Conservation (phyloP, 805 yeast genomes). For the Candida adriatica region DNA sequence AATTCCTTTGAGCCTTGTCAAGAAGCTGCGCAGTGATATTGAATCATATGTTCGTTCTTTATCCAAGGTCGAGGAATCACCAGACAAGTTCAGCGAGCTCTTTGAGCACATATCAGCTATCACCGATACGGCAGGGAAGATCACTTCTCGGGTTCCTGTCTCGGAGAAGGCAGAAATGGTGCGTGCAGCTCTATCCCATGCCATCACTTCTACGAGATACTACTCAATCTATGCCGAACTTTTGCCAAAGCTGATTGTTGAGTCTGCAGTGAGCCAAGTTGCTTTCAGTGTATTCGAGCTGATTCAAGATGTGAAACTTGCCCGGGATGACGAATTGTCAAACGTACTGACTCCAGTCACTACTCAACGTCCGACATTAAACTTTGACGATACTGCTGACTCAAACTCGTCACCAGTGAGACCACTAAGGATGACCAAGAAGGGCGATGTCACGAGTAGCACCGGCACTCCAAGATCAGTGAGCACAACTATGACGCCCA, state of each 20-base stretch:
- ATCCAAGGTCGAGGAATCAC: background rate
- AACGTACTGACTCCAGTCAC: slow-evolving; percentile 1
- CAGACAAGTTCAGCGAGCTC: slow-evolving; percentile 25
- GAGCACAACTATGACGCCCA: slow-evolving; percentile 13
- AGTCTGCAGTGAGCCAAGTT: slow-evolving; percentile 71
- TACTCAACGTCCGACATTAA: slow-evolving; percentile 1
- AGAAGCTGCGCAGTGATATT: slow-evolving; percentile 34
- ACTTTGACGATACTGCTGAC: slow-evolving; percentile 1
- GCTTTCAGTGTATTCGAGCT: slow-evolving; percentile 60
- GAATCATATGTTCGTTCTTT: slow-evolving; percentile 2
- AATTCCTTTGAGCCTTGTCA: slow-evolving; percentile 37
- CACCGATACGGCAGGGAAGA: slow-evolving; percentile 31
- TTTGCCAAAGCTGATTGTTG: slow-evolving; percentile 63
- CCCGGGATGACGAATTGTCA: slow-evolving; percentile 3
- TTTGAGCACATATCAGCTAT: slow-evolving; percentile 47
- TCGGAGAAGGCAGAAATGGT: slow-evolving; percentile 41
- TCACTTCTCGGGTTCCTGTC: slow-evolving; percentile 24
- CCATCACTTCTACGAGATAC: slow-evolving; percentile 72
- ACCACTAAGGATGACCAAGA: slow-evolving; percentile 64
- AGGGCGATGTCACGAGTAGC: slow-evolving; percentile 25
- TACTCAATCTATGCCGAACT: slow-evolving; percentile 56
- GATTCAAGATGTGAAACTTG: slow-evolving; percentile 45
- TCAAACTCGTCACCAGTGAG: slow-evolving; percentile 42
- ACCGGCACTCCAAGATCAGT: slow-evolving; percentile 9
- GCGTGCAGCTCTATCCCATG: slow-evolving; percentile 64